Conservation (phyloP, 768 basidiomycete genomes). For the Boletus fagicola region DNA sequence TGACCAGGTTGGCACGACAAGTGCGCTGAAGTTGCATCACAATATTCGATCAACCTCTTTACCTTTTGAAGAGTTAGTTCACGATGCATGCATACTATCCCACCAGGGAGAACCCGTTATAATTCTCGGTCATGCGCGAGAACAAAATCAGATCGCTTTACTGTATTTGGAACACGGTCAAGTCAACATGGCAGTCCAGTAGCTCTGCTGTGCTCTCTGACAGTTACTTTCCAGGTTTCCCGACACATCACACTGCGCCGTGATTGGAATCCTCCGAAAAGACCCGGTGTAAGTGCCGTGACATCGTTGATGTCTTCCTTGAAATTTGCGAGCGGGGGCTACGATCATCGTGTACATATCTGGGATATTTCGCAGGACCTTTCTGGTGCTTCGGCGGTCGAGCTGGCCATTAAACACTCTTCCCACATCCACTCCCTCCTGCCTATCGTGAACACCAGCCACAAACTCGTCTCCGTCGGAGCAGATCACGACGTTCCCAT, state of each 20-base stretch:
- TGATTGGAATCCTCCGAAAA: conserved; percentile 37
- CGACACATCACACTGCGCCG: conserved; percentile 19
- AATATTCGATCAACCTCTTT: conserved; percentile 21
- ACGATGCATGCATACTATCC: conserved; percentile 42
- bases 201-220: conserved; percentile 4
- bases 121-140: conserved; percentile 41
- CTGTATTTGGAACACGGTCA: conserved; percentile 15
- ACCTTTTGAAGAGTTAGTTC: conserved; percentile 34
- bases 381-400: conserved; percentile 29
- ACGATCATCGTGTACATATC: conserved; percentile 47
- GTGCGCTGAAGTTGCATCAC: conserved; percentile 15
- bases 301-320: conserved; percentile 40
- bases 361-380: conserved; percentile 42
- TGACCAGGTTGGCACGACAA: conserved; percentile 27
- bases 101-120: conserved; percentile 25
- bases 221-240: conserved; percentile 4
- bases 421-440: conserved; percentile 45
- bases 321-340: conserved; percentile 49
- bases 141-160: conserved; percentile 34
- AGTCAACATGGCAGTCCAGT: conserved; percentile 21
- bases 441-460: conserved; percentile 42
- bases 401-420: conserved; percentile 42
- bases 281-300: conserved; percentile 43
- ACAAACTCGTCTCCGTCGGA: conserved; percentile 46
- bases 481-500: conserved; percentile 47